Base-by-base conservation (phyloP, 2,329 filamentous ascomycete genomes). In the Trichoderma citrinoviride region DNA sequence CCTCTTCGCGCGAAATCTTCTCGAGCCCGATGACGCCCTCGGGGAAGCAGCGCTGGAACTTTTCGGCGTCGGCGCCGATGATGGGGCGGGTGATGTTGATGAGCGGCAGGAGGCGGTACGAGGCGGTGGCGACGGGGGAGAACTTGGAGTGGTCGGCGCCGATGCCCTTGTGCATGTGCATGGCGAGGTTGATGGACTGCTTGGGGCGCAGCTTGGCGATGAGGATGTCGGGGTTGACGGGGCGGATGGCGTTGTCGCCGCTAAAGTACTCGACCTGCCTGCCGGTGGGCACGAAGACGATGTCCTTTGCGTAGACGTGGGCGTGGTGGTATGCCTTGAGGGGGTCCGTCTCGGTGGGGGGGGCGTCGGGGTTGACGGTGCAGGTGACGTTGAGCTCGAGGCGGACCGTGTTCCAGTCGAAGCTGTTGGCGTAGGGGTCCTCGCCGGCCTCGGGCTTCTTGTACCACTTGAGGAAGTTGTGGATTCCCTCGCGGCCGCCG, bases 91-190 rank as follows among this genome's bases (percentile, higher is more conserved):
- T 81, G 74, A 99, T 98, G 68, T 85, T 84, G 77, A 99, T 98
- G 70, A 89, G 89, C 7, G 95, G 95, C 74, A 99, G 81, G 21
- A 99, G 85, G 56, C 95, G 88, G 81, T 99, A 99, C 25, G 90
- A 92, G 3, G 95, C 95, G 1, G 95, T 97, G 3, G 94, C 93
- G 41, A 98, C 95, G 53, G 95, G 95, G 0, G 92, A 97, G 81
- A 95, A 99, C 79, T 99, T 99, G 71, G 95, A 90, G 77, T 99
- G 95, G 78, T 99, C 95, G 68, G 90, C 87, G 54, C 95, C 95
- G 70, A 96, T 88, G 67, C 96, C 95, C 80, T 97, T 96, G 80
- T 96, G 88, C 80, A 94, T 95, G 81, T 98, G 93, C 85, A 96
- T 90, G 70, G 91, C 88, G 67, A 97, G 82, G 73, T 91, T 85